Evolutionary conservation across 2,329 filamentous ascomycete species (phyloP), one percentile per base, ranked within the genome.

Genomic region (Coniochaeta sp.): DNA sequence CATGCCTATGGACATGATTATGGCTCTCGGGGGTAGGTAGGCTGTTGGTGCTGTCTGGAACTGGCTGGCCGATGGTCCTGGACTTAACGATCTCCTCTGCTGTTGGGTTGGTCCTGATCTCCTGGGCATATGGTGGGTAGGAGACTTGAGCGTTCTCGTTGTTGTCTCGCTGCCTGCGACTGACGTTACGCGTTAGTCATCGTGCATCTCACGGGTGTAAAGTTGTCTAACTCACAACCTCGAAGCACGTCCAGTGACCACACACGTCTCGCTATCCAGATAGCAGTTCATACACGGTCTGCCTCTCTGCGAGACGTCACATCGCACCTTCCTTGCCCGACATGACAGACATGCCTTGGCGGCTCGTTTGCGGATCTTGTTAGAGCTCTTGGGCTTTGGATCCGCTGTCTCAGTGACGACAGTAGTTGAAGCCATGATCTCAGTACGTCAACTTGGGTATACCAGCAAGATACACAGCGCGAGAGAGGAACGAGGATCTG

Each of bases 281-380:
- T 78, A 78, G 66, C 79, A 82, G 60, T 81, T 81, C 71, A 80
- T 81, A 68, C 77, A 82, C 8, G 79, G 80, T 34, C 74, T 71
- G 3, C 78, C 79, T 61, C 76, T 72, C 63, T 79, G 78, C 44
- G 75, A 79, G 17, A 81, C 78, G 65, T 80, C 79, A 61, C 79
- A 81, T 31, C 79, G 72, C 31, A 81, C 79, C 66, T 81, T 81
- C 28, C 79, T 71, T n/a, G 78, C 74, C 17, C 79, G 73, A 65
- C 79, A 81, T n/a, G 77, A 79, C 11, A 80, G 70, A 58, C 79
- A 81, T 11, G 79, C 79, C 58, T 81, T 80, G n/a, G 78, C 70
- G 1, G 79, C 79, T 60, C 79, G 72, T 70, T 77, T 79, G 40
- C 76, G 69, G 59, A 71, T 71, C 67, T 76, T 77, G 54, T 56